Percentiles rank a stretch among this genome's conserved stretches.
phyloP scores from a whole-genome alignment of 768 basidiomycete species.

The Austroboletus eburneus region DNA sequence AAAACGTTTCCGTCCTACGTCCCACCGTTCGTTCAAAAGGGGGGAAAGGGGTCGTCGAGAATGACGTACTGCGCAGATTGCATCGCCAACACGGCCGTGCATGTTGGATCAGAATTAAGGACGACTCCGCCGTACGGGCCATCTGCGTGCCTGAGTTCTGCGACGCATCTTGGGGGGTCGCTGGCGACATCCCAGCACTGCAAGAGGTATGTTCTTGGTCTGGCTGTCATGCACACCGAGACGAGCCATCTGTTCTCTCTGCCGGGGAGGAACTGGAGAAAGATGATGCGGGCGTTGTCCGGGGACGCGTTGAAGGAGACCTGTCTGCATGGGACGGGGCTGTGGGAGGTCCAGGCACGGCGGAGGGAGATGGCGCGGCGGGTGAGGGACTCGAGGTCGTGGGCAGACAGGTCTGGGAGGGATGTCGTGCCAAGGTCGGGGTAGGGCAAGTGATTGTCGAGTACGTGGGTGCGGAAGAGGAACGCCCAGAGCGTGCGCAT shows the following conservation, averaged over 20 bases:
- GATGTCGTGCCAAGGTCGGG: constrained; percentile 29
- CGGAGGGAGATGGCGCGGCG: constrained; percentile 40
- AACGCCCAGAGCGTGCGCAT: constrained; percentile 47
- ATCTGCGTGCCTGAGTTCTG: constrained; percentile 32
- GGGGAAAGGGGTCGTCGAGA: no score
- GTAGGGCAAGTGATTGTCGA: constrained; percentile 43
- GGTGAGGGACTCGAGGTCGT: constrained; percentile 43
- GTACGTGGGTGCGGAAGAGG: constrained; percentile 40
- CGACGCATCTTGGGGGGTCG: constrained; percentile 38
- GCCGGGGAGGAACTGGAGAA: constrained; percentile 46
- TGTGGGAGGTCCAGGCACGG: constrained; percentile 45
- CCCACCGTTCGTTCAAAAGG: neutral
- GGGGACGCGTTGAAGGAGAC: constrained; percentile 23
- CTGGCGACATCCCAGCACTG: constrained; percentile 55
- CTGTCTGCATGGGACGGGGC: constrained; percentile 31
- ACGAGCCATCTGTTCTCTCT: constrained; percentile 43
- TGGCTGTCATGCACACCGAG: constrained; percentile 34
- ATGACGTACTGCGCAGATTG: constrained; percentile 30
- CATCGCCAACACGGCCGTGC: constrained; percentile 39
- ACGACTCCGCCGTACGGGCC: constrained; percentile 40
- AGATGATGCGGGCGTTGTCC: constrained; percentile 35
- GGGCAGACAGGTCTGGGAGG: constrained; percentile 33
- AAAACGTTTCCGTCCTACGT: constrained; percentile 37
- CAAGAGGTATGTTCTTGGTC: constrained; percentile 32
- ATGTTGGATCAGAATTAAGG: constrained; percentile 39